Percentiles rank a stretch among this genome's conserved stretches.
phyloP scores from a whole-genome alignment of 2,329 filamentous ascomycete genomes.

The Aspergillus floridensis region DNA sequence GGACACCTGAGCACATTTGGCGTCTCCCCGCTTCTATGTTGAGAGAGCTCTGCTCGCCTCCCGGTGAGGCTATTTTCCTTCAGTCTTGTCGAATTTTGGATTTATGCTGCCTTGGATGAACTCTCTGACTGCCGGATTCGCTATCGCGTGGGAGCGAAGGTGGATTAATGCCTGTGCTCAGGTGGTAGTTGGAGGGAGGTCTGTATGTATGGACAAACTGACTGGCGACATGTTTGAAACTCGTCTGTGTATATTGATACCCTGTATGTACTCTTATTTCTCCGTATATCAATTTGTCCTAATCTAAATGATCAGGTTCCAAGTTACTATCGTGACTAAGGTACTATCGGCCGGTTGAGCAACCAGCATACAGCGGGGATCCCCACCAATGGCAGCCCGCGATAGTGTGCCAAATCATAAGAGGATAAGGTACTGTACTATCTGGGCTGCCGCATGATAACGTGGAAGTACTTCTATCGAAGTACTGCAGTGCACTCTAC shows the following conservation, averaged over 20 bases:
- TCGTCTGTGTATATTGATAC: constrained; percentile 14
- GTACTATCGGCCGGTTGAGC: constrained; percentile 10
- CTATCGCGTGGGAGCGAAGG: neutral
- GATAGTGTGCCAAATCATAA: constrained; percentile 7
- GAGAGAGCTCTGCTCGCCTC: constrained; percentile 2
- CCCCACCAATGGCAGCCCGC: constrained; percentile 14
- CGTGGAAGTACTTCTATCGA: constrained; percentile 4
- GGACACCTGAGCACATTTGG: neutral
- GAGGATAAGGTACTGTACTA: neutral
- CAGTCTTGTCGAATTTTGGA: neutral
- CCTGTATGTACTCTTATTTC: constrained; percentile 9
- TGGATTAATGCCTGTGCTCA: neutral
- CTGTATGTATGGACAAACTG: neutral
- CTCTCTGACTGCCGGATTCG: neutral
- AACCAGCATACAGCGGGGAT: constrained; percentile 17
- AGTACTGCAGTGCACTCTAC: neutral
- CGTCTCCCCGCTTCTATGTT: neutral
- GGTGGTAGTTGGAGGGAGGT: neutral
- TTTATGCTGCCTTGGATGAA: neutral
- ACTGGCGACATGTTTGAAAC: neutral
- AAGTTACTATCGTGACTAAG: no score
- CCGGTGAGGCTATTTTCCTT: constrained; percentile 6
- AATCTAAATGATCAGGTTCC: neutral
- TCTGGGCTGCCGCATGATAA: neutral
- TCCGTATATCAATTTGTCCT: neutral